Percentiles rank a stretch among this genome's conserved stretches.
Evolutionary conservation across 2,329 filamentous ascomycete genomes (phyloP).

Genomic region (Conoideocrella luteorostrata): DNA sequence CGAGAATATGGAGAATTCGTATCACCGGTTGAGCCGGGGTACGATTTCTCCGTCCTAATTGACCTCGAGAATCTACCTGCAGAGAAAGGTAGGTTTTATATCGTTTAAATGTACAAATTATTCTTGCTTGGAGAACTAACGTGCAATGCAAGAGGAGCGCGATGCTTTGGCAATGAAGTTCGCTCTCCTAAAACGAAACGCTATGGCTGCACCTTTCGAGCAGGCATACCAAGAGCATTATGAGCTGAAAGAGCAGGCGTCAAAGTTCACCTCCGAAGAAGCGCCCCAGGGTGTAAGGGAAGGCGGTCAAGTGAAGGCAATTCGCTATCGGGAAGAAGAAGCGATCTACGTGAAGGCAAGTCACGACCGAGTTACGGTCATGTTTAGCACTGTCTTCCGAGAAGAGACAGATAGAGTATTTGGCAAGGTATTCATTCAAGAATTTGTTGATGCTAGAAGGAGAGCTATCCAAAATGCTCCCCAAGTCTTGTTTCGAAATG

Average conservation of each 20-base stretch:
- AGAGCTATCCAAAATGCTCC: constrained; percentile 97
- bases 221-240: constrained; percentile 93
- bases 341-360: constrained; percentile 98
- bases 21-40: constrained; percentile 78
- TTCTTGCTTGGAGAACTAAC: not conserved
- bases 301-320: constrained; percentile 87
- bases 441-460: constrained; percentile 93
- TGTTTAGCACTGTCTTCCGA: constrained; percentile 96
- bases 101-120: too few species aligned
- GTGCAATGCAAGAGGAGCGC: constrained; percentile 55
- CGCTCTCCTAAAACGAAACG: constrained; percentile 91
- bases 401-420: constrained; percentile 98
- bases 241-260: constrained; percentile 76
- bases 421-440: constrained; percentile 96
- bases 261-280: constrained; percentile 87
- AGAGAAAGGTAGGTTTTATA: constrained; percentile 54
- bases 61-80: constrained; percentile 83
- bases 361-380: constrained; percentile 95
- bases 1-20: constrained; percentile 94
- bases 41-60: constrained; percentile 89
- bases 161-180: constrained; percentile 84
- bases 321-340: constrained; percentile 98
- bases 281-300: constrained; percentile 86
- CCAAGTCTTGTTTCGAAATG: constrained; percentile 92
- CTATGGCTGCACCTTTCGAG: constrained; percentile 98